Conservation (phyloP, 2,329 filamentous ascomycete species). For the Colletotrichum orbiculare region DNA sequence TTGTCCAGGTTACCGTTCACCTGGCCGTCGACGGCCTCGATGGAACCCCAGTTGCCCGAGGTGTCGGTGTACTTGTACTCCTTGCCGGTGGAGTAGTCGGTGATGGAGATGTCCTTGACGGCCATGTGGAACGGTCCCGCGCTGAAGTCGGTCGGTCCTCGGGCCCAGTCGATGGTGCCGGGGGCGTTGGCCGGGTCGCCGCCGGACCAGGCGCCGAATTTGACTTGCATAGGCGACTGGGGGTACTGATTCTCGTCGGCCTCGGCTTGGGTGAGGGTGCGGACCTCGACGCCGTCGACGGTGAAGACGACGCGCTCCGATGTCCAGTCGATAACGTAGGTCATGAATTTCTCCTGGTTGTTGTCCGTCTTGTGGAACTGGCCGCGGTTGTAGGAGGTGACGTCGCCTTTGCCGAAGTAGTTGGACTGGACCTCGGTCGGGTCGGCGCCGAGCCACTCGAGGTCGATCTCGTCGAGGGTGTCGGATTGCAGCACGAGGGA, state of each 20-base stretch:
- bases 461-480: slow-evolving; percentile 93
- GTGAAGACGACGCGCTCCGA: slow-evolving; percentile 86
- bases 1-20: slow-evolving; percentile 76
- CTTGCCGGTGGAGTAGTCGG: slow-evolving; percentile 93
- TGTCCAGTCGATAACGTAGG: slow-evolving; percentile 94
- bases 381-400: slow-evolving; percentile 86
- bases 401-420: slow-evolving; percentile 95
- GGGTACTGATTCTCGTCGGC: slow-evolving; percentile 84
- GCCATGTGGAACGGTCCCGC: slow-evolving; percentile 88
- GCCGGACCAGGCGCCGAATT: slow-evolving; percentile 91
- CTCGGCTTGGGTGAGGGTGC: slow-evolving; percentile 76
- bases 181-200: slow-evolving; percentile 82
- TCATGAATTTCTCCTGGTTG: slow-evolving; percentile 83
- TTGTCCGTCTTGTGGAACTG: slow-evolving; percentile 77
- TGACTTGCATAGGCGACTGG: slow-evolving; percentile 94
- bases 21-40: slow-evolving; percentile 80
- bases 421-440: slow-evolving; percentile 88
- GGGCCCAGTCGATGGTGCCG: slow-evolving; percentile 91
- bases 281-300: slow-evolving; percentile 80
- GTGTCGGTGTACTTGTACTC: slow-evolving; percentile 85
- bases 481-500: slow-evolving; percentile 93
- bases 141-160: slow-evolving; percentile 85
- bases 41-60: slow-evolving; percentile 83
- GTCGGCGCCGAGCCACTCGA: slow-evolving; percentile 92
- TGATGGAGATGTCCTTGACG: slow-evolving; percentile 79